Evolutionary conservation across 164 flowering plant genomes (phyloP), one percentile per base, ranked within the genome.

Genomic region (Vitis cinerea): DNA sequence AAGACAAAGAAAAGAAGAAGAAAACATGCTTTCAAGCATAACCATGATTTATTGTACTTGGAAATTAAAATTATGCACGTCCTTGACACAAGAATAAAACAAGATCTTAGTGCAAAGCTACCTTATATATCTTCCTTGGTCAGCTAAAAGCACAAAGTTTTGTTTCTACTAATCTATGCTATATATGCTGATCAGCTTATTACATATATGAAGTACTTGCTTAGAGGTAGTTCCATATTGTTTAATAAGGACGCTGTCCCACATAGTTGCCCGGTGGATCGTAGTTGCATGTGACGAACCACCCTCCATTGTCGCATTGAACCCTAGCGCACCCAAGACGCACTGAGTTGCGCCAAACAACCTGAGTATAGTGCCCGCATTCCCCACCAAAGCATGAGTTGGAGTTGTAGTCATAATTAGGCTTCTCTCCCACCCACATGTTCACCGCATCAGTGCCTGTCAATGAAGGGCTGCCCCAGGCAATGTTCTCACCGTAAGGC

Each of bases 331-430:
- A 82, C 7, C 87, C 87, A 4, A 84, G 55, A 8, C 59, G 64
- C 10, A 56, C 29, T 3, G 85, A 50, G 51, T 78, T 51, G 13
- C 71, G 64, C 86, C 88, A 81, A 2, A 81, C 79, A 4, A 85
- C 61, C 54, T 80, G 89, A 1, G 84, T 85, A 59, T 83, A 85
- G 61, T 83, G 91, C 71, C 66, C 27, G 69, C 91, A 83, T 12
- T 72, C 75, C 13, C 67, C 57, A 0, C 75, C 80, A 6, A 63
- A 55, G 44, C 85, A 81, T 0, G 75, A 53, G 54, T 78, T 78
- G 1, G 81, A 67, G 2, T 10, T 29, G 69, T 78, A 53, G 64
- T 78, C 51, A 29, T 81, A 81, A 59, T 76, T 4, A 11, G 65
- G 50, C 77, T 69, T 71, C 72, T 79, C 84, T 1, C 12, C 19